Percentiles rank a stretch among this genome's conserved stretches.
These are phyloP conservation scores for Monilinia fructicola DNA, from an alignment of 2,329 filamentous ascomycete genomes.

Conservation along the genomic window DNA sequence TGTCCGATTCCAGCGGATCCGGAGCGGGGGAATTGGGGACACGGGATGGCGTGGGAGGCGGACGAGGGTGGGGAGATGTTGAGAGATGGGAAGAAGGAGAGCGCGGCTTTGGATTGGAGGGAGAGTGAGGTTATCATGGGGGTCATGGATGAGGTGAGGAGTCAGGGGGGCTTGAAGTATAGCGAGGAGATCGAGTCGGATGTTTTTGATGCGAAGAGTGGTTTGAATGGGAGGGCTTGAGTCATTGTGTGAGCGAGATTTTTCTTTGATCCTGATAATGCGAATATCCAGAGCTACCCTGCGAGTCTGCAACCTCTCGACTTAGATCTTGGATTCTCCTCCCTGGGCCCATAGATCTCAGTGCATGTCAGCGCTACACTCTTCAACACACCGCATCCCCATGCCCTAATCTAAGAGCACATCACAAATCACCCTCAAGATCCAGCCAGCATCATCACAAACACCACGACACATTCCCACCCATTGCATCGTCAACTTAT, in stretches of 20 bases:
- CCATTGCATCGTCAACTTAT: no score
- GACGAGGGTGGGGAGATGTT: slow-evolving; percentile 66
- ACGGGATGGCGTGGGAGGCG: slow-evolving; percentile 71
- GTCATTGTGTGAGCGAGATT: background rate
- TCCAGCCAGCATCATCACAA: no score
- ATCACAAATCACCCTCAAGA: no score
- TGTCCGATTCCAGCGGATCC: slow-evolving; percentile 47
- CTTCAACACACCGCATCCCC: no score
- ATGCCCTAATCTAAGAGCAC: no score
- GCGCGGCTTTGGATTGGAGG: slow-evolving; percentile 55
- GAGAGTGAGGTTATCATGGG: slow-evolving; percentile 67
- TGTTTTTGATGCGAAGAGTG: slow-evolving; percentile 59
- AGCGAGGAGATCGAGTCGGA: slow-evolving; percentile 64
- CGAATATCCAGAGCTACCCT: no score
- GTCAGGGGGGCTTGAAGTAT: slow-evolving; percentile 56
- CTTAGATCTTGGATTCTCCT: no score
- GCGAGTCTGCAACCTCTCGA: background rate
- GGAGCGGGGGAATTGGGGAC: slow-evolving; percentile 46
- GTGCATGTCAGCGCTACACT: no score
- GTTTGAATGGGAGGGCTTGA: slow-evolving; percentile 49
- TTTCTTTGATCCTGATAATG: background rate
- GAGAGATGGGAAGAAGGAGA: slow-evolving; percentile 62
- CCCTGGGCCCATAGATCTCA: no score
- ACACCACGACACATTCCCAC: no score
- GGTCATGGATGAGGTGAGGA: slow-evolving; percentile 48